Conservation (phyloP, 495 filamentous ascomycete genomes). For the Viridothelium virens region DNA sequence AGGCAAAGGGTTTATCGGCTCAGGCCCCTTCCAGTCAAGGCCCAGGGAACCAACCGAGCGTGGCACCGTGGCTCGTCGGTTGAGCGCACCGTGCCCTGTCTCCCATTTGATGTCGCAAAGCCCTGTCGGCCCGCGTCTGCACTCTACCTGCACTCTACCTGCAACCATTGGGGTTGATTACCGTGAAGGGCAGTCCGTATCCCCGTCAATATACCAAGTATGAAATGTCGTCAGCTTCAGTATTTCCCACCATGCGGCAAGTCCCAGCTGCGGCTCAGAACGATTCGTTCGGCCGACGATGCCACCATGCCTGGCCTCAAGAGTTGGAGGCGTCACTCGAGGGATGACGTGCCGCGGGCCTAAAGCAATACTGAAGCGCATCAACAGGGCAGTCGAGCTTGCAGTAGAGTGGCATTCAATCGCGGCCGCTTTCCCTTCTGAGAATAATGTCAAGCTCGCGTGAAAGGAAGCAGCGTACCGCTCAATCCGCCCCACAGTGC, state of each 20-base stretch:
- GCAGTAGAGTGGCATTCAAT: background rate
- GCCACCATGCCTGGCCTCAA: background rate
- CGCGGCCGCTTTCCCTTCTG: background rate
- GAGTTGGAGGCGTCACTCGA: background rate
- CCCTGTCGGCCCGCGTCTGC: background rate
- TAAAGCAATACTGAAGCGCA: background rate
- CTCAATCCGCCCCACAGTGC: too few species aligned
- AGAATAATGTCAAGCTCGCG: too few species aligned
- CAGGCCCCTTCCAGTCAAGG: background rate
- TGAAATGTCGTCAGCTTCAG: too few species aligned
- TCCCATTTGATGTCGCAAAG: constrained; percentile 1
- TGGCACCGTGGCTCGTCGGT: background rate
- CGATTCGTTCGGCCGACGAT: too few species aligned
- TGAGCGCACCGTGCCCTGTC: background rate
- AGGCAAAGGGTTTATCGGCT: constrained; percentile 8
- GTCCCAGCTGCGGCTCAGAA: too few species aligned
- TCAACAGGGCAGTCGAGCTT: background rate
- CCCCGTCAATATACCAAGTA: too few species aligned
- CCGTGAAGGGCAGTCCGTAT: too few species aligned
- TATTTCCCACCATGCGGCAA: too few species aligned
- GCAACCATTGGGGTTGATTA: background rate
- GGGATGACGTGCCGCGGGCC: background rate
- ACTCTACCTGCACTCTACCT: background rate
- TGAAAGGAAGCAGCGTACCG: too few species aligned
- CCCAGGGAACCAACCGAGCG: background rate